Evolutionary conservation across 495 filamentous ascomycete genomes (phyloP), one percentile per base, ranked within the genome.

Genomic region (Xylaria sp.): DNA sequence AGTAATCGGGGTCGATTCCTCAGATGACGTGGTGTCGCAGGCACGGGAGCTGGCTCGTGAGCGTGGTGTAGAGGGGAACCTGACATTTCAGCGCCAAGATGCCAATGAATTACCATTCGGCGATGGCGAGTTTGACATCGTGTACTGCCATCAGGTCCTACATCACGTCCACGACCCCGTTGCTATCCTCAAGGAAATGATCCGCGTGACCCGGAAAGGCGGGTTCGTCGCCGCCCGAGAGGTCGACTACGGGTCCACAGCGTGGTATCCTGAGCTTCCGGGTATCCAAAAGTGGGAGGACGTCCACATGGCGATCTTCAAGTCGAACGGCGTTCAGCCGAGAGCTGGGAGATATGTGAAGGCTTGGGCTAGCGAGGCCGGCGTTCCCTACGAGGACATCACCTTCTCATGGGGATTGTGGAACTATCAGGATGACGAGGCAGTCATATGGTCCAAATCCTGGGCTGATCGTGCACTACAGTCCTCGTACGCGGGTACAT

Each of bases 141-240:
- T 88, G 1, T 81, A 80, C 68, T 80, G 76, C 53, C 84, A 85
- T 68, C 88, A 89, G 70, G 81, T 87, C 9, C 73, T 88, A 1
- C 78, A 83, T 31, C 86, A 90, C 71, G 74, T 88, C 6, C 66
- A 65, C 1, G 76, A 85, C 50, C 85, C 85, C 0, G 71, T 83
- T 1, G 73, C 73, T 14, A 81, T 82, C 7, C 68, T 89, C 31
- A 59, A 69, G 6, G 88, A 88, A 69, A 88, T 88, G 83, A 73
- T 74, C 6, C 85, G 87, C 0, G 82, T 90, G 0, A 52, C 75
- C 9, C 85, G 86, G 66, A 76, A 77, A 5, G 86, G 86, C 17
- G 88, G 87, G 3, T 77, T 89, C 31, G 75, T 89, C 5, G 85
- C 85, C 17, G 79, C 77, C n/a, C 77, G 86, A 7, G 86, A 88